Base-by-base conservation (phyloP, 441 rosid species). In the Dalechampia spathulata region DNA sequence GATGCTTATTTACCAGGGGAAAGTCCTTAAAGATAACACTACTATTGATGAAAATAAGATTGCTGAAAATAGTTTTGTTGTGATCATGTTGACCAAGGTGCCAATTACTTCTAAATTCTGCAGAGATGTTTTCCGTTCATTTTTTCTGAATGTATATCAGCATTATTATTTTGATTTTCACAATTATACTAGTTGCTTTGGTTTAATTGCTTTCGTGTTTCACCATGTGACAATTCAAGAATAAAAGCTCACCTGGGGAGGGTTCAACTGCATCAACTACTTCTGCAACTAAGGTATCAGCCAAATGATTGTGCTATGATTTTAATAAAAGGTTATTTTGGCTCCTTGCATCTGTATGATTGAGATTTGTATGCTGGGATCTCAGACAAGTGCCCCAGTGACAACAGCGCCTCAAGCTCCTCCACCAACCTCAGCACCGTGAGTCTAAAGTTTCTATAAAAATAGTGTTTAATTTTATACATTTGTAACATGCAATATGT, bases 1-100 rank as follows among this genome's bases (percentile, higher is more conserved):
- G 79, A 82, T 83, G 90, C 85, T 89, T 11, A 79, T 86, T 60
- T 75, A 89, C 57, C 94, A 89, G 63, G 96, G 96, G 26, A 86
- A 89, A 67, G 87, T 89, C 56, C 79, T 86, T 0, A 79, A 75
- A 55, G 91, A 88, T 54, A 72, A 62, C 39, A 77, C 87, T 14
- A 78, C 96, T 16, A 49, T 85, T 67, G 91, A 71, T 4, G 86
- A 78, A 62, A 88, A 83, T 74, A 80, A 73, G 49, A 87, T 88
- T 64, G 74, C 68, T 16, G 92, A 83, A 73, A 81, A 76, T 58
- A 79, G 85, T 74, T 89, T 89, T 72, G 48, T 86, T 47, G 95
- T 86, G 23, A 64, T 82, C 50, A 86, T 89, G 97, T 39, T 83
- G 61, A 61, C 78, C 8, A 86, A 89, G 90, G 97, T 80, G 49